phyloP scores from a whole-genome alignment of 225 moss, liverwort and hornwort species.

The Ulota crispa region DNA sequence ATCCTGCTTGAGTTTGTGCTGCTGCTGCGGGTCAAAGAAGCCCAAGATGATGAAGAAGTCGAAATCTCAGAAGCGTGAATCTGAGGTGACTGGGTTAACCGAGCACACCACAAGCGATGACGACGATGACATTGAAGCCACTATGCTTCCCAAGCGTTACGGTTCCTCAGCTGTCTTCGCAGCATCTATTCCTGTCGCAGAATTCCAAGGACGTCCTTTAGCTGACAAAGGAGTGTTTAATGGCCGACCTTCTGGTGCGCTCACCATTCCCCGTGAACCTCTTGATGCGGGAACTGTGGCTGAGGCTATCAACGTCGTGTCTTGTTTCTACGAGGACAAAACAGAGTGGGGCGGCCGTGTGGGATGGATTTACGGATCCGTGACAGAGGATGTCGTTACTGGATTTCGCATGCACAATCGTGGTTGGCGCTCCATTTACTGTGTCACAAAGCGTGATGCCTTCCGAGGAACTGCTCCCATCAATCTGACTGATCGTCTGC shows the following conservation, averaged over 20 bases:
- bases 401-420: constrained; percentile 99
- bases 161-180: constrained; percentile 71
- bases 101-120: constrained; percentile 65
- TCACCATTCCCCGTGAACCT: constrained; percentile 78
- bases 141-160: constrained; percentile 81
- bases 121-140: constrained; percentile 61
- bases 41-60: constrained; percentile 42
- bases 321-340: constrained; percentile 94
- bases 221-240: constrained; percentile 69
- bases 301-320: constrained; percentile 90
- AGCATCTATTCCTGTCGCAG: constrained; percentile 72
- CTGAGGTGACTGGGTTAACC: constrained; percentile 45
- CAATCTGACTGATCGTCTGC: constrained; percentile 95
- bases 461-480: constrained; percentile 93
- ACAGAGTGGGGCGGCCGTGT: constrained; percentile 92
- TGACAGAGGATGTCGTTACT: constrained; percentile 98
- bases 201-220: constrained; percentile 78
- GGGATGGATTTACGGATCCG: constrained; percentile 98
- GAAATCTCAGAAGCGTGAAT: constrained; percentile 43
- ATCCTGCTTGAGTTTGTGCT: constrained; percentile 38
- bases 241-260: constrained; percentile 73
- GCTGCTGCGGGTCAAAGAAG: constrained; percentile 49
- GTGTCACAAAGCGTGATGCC: constrained; percentile 87
- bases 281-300: constrained; percentile 87
- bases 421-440: constrained; percentile 92